These are phyloP conservation scores for Nepenthes alata DNA, from an alignment of 179 eudicot genomes.

Conservation along the genomic window DNA sequence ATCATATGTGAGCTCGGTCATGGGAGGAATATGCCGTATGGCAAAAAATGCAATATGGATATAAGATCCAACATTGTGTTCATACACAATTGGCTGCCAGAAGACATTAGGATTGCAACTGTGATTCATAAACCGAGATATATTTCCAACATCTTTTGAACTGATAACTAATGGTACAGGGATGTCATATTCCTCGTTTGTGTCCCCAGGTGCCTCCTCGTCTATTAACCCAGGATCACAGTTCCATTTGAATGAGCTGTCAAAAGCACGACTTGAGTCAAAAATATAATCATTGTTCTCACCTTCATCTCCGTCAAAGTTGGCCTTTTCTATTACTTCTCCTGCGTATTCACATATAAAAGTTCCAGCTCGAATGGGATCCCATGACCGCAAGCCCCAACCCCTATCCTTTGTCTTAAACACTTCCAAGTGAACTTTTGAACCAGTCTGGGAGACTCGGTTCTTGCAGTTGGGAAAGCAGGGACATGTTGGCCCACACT, in stretches of 20 bases:
- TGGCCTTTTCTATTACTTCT: conserved; percentile 26
- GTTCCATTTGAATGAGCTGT: conserved; percentile 15
- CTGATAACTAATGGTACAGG: conserved; percentile 41
- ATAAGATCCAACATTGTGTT: conserved; percentile 22
- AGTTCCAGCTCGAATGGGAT: conserved; percentile 47
- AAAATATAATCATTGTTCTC: conserved; percentile 30
- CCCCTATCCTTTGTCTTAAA: conserved; percentile 50
- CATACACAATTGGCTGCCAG: conserved; percentile 48
- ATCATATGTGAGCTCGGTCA: conserved; percentile 53
- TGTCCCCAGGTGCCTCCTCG: conserved; percentile 19
- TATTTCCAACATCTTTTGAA: conserved; percentile 44
- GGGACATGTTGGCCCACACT: conserved; percentile 44
- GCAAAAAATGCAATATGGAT: conserved; percentile 48
- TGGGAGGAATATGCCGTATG: conserved; percentile 44
- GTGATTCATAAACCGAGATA: conserved; percentile 59
- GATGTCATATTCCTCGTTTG: conserved; percentile 16
- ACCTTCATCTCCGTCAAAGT: conserved; percentile 14
- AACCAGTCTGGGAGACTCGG: conserved; percentile 38
- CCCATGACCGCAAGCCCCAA: conserved; percentile 66
- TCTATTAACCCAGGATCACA: conserved; percentile 10
- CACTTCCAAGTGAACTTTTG: conserved; percentile 39
- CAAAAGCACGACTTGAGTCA: conserved; percentile 31
- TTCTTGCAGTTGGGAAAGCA: conserved; percentile 44
- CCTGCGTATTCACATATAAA: conserved; percentile 66
- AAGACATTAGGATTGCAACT: conserved; percentile 52